Conservation (phyloP, 2,329 filamentous ascomycete genomes). For the Didymella exigua region DNA sequence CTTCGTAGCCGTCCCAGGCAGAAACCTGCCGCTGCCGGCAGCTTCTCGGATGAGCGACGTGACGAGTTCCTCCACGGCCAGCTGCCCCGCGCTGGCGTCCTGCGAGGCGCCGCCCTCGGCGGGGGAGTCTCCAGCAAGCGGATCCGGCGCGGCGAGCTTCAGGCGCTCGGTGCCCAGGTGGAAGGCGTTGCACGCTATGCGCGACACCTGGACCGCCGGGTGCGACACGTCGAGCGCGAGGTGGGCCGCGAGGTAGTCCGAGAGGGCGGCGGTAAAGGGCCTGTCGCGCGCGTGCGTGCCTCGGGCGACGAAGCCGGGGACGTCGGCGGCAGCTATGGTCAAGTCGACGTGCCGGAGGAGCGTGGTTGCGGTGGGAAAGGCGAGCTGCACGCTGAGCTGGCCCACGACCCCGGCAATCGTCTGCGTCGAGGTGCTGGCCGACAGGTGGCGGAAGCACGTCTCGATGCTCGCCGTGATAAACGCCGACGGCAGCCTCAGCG, state of each 20-base stretch:
- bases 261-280: slow-evolving; percentile 51
- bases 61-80: slow-evolving; percentile 42
- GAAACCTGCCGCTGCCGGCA: slow-evolving; percentile 39
- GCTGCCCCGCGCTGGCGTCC: slow-evolving; percentile 39
- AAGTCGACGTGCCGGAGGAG: slow-evolving; percentile 52
- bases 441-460: slow-evolving; percentile 66
- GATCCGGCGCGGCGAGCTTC: slow-evolving; percentile 45
- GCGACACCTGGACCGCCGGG: slow-evolving; percentile 48
- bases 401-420: slow-evolving; percentile 39
- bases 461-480: slow-evolving; percentile 56
- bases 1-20: slow-evolving; percentile 25
- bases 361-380: slow-evolving; percentile 37
- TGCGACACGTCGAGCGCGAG: slow-evolving; percentile 51
- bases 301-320: slow-evolving; percentile 42
- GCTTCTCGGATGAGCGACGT: slow-evolving; percentile 41
- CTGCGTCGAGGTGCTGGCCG: slow-evolving; percentile 40
- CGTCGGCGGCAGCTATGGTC: slow-evolving; percentile 50
- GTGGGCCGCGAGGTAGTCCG: slow-evolving; percentile 48
- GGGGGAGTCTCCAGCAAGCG: slow-evolving; percentile 31
- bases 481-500: slow-evolving; percentile 51
- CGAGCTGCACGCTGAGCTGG: slow-evolving; percentile 45
- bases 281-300: slow-evolving; percentile 27
- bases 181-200: slow-evolving; percentile 52
- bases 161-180: slow-evolving; percentile 48
- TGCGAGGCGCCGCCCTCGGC: slow-evolving; percentile 29